Conservation (phyloP, 2,329 filamentous ascomycete genomes). For the Sporothrix schenckii region DNA sequence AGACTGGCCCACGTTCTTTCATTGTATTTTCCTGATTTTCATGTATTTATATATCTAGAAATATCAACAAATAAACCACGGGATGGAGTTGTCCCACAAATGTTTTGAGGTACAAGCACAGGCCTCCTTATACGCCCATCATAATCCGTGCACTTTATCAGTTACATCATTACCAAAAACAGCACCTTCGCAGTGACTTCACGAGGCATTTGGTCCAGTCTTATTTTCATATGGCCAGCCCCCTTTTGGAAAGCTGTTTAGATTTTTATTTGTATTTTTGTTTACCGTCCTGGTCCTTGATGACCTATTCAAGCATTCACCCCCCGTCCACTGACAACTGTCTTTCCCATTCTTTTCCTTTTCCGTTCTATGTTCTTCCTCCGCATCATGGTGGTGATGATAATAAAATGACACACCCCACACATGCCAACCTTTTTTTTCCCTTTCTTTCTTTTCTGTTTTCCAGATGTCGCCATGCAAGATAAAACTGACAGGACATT, state of each 20-base stretch:
- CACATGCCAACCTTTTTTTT: neutral
- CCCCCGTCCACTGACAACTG: neutral
- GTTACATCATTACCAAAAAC: neutral
- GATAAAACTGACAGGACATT: constrained; percentile 8
- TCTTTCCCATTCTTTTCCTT: neutral
- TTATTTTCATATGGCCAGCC: constrained; percentile 10
- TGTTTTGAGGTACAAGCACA: neutral
- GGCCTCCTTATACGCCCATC: neutral
- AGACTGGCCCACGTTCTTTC: too few relatives aligned
- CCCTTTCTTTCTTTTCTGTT: neutral
- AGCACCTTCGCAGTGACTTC: too few relatives aligned
- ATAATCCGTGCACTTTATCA: neutral
- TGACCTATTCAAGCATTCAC: neutral
- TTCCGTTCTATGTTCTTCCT: neutral
- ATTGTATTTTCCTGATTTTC: too few relatives aligned
- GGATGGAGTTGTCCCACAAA: neutral
- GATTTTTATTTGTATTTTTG: constrained; percentile 13
- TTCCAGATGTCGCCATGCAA: constrained; percentile 13
- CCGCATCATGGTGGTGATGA: constrained; percentile 1
- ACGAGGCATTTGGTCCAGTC: neutral
- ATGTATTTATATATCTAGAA: too few relatives aligned
- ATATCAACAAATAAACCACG: too few relatives aligned
- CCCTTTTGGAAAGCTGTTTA: neutral
- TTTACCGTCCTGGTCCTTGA: neutral
- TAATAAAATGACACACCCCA: constrained; percentile 23